Base-by-base conservation (phyloP, 2,329 filamentous ascomycete genomes). In the Ophiostoma perfectum region DNA sequence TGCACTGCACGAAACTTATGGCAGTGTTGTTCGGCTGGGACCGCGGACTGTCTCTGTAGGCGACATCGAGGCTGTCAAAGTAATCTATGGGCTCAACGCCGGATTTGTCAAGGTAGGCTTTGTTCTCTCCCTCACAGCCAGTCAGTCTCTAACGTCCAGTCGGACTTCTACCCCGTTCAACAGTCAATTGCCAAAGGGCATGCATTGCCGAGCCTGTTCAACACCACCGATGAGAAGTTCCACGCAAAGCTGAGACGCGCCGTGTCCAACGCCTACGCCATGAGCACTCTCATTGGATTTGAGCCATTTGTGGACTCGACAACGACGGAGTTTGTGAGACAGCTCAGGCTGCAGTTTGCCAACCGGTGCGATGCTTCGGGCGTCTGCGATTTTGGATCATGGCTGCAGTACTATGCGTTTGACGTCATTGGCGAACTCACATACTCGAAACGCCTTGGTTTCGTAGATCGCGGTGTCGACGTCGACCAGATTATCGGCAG, bases 271-370 rank as follows among this genome's bases (percentile, higher is more conserved):
- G 69, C 70, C 2, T 74, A 74, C 27, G 72, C 73, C 1, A 72
- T 74, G 70, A 73, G 65, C 18, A 70, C 69, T 1, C 69, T 75
- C 5, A 69, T 74, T 9, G 39, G 68, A 9, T 74, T 72, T 27
- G 73, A 75, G 63, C 72, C 72, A 1, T 65, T 70, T 6, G 70
- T 74, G 1, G 71, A 74, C 65, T 66, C 55, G 9, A 72, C 72
- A 8, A 71, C 71, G 5, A 52, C 64, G 1, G 67, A 65, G 2
- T 73, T 74, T 65, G 75, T 78, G 69, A 75, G 67, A 16, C 72
- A 76, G 27, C 67, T 77, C 14, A 49, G n/a, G 12, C 12, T 16
- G 11, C 45, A 16, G 11, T 49, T 14, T 49, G 45, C 45, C 45
- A 2, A 49, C 45, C 45, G 45, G 3, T 6, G 12, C 6, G 45